These are phyloP conservation scores for Physcia stellaris DNA, from an alignment of 495 filamentous ascomycete species.

Conservation along the genomic window DNA sequence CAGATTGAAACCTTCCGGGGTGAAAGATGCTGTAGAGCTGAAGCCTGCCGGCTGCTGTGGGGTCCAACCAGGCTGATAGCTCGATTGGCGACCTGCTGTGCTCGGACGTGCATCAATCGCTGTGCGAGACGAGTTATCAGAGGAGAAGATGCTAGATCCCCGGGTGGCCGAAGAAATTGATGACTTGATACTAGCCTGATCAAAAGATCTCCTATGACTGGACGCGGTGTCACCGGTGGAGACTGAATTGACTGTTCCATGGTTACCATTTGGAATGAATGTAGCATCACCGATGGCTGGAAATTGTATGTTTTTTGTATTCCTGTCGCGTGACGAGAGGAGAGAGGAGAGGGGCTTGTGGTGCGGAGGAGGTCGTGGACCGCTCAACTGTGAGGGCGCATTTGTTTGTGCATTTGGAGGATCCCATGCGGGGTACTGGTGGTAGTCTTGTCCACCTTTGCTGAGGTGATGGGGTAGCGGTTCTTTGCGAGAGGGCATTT, in stretches of 20 bases:
- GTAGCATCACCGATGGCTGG: slow-evolving; percentile 40
- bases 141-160: slow-evolving; percentile 49
- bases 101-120: slow-evolving; percentile 21
- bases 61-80: slow-evolving; percentile 15
- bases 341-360: slow-evolving; percentile 39
- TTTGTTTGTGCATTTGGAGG: slow-evolving; percentile 30
- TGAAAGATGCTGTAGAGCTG: slow-evolving; percentile 33
- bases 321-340: slow-evolving; percentile 44
- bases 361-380: slow-evolving; percentile 58
- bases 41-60: slow-evolving; percentile 31
- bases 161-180: slow-evolving; percentile 44
- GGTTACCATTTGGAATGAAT: slow-evolving; percentile 33
- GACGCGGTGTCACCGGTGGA: slow-evolving; percentile 52
- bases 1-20: slow-evolving; percentile 49
- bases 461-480: slow-evolving; percentile 71
- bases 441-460: slow-evolving; percentile 64
- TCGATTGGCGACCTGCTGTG: slow-evolving; percentile 13
- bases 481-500: slow-evolving; percentile 49
- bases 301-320: slow-evolving; percentile 61
- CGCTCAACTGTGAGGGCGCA: slow-evolving; percentile 44
- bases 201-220: slow-evolving; percentile 56
- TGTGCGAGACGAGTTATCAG: slow-evolving; percentile 49
- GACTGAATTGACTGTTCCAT: slow-evolving; percentile 51
- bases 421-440: slow-evolving; percentile 77
- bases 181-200: slow-evolving; percentile 53